Conservation (phyloP, 768 basidiomycete genomes). For the Pisolithus microcarpus region DNA sequence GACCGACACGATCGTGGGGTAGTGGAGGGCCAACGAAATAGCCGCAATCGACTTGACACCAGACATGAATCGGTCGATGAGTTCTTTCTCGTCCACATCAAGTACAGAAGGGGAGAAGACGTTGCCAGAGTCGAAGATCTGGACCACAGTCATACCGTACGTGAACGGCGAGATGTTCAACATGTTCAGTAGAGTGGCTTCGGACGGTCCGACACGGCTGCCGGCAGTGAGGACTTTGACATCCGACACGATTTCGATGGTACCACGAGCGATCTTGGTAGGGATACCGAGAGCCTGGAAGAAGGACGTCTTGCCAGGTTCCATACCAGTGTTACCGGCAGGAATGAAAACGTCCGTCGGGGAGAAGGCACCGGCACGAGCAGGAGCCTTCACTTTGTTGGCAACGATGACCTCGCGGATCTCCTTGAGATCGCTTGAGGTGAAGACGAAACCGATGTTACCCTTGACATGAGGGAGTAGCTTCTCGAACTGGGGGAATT, state of each 20-base stretch:
- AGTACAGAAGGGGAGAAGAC: constrained; percentile 85
- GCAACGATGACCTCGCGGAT: constrained; percentile 86
- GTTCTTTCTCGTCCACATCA: constrained; percentile 87
- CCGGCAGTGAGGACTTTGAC: constrained; percentile 92
- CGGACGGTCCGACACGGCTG: constrained; percentile 91
- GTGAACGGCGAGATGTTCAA: constrained; percentile 99
- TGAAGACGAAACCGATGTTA: constrained; percentile 99
- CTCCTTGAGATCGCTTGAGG: constrained; percentile 85
- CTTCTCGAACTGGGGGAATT: constrained; percentile 91
- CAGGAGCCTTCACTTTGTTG: constrained; percentile 98
- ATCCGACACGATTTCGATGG: constrained; percentile 98
- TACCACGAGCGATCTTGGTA: constrained; percentile 99
- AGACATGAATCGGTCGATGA: constrained; percentile 85
- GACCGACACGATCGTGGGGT: constrained; percentile 93
- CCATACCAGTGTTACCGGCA: constrained; percentile 99
- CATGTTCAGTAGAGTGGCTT: constrained; percentile 99
- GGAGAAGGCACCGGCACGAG: constrained; percentile 95
- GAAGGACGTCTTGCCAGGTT: constrained; percentile 99
- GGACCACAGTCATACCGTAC: constrained; percentile 97
- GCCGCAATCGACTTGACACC: constrained; percentile 94
- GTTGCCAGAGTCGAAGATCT: constrained; percentile 94
- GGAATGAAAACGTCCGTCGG: constrained; percentile 90
- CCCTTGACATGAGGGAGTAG: constrained; percentile 94
- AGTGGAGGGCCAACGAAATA: constrained; percentile 91
- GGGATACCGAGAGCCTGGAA: constrained; percentile 99